Conservation (phyloP, 768 basidiomycete genomes). For the Candolleomyces aberdarensis region DNA sequence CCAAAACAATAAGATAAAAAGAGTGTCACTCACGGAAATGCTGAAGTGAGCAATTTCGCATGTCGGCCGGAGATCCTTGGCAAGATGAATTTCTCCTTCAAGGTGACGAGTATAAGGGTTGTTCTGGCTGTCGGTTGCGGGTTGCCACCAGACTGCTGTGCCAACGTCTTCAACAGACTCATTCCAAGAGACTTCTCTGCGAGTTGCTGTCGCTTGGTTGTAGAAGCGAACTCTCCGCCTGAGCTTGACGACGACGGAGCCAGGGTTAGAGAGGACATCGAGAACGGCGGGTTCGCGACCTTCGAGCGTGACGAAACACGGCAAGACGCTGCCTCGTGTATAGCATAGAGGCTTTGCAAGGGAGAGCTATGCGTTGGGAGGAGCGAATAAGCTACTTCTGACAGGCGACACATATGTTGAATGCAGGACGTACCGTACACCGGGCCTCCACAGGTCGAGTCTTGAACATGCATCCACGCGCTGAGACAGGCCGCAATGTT, state of each 20-base stretch:
- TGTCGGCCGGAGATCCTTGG: conserved; percentile 50
- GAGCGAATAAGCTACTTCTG: neutral
- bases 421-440: conserved; percentile 33
- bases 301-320: conserved; percentile 43
- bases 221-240: conserved; percentile 42
- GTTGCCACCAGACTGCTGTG: conserved; percentile 45
- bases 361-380: conserved; percentile 9
- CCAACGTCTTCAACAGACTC: conserved; percentile 43
- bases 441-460: conserved; percentile 36
- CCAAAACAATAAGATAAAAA: too few species aligned
- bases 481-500: conserved; percentile 35
- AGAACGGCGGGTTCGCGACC: conserved; percentile 35
- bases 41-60: conserved; percentile 50
- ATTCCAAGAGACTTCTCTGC: conserved; percentile 40
- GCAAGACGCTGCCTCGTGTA: conserved; percentile 47
- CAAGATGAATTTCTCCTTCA: conserved; percentile 50
- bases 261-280: conserved; percentile 40
- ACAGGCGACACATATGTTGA: neutral
- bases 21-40: conserved; percentile 24
- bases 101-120: conserved; percentile 36
- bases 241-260: conserved; percentile 35
- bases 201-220: conserved; percentile 32
- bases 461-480: conserved; percentile 40
- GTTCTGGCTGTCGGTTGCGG: conserved; percentile 26
- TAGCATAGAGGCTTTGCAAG: conserved; percentile 37